These are phyloP conservation scores for Aspergillus avenaceus DNA, from an alignment of 495 filamentous ascomycete species.

Conservation along the genomic window DNA sequence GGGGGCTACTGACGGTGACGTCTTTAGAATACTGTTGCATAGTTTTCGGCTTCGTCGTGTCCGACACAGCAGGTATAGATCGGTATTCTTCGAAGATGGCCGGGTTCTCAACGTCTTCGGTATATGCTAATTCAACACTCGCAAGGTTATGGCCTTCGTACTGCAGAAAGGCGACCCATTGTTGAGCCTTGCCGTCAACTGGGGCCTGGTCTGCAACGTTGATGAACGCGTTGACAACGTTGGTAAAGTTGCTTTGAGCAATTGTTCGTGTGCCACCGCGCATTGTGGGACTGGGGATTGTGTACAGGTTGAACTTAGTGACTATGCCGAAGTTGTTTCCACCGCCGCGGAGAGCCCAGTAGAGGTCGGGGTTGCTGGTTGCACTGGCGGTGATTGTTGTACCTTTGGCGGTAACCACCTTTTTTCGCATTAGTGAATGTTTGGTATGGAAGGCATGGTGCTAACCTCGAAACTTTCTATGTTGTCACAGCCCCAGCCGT, in stretches of 20 bases:
- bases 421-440: not conserved
- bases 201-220: not conserved
- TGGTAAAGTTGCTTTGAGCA: not conserved
- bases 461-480: not conserved
- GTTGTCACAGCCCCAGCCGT: not conserved
- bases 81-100: not conserved
- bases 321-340: conserved; percentile 10
- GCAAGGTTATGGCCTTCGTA: not conserved
- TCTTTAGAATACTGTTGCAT: not conserved
- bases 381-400: conserved; percentile 38
- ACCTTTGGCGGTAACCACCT: conserved; percentile 37
- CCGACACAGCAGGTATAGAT: not conserved
- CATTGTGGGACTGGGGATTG: not conserved
- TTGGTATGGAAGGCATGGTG: not conserved
- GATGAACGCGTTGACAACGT: not conserved
- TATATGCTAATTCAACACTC: not conserved
- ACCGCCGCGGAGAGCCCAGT: conserved; percentile 22
- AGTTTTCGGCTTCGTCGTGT: not conserved
- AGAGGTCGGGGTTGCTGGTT: conserved; percentile 23
- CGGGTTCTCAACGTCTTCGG: not conserved
- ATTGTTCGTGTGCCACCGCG: not conserved
- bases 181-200: not conserved
- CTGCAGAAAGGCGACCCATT: not conserved
- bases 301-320: conserved; percentile 3
- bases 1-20: not conserved